Base-by-base conservation (phyloP, 164 flowering plant genomes). In the Santalum album region DNA sequence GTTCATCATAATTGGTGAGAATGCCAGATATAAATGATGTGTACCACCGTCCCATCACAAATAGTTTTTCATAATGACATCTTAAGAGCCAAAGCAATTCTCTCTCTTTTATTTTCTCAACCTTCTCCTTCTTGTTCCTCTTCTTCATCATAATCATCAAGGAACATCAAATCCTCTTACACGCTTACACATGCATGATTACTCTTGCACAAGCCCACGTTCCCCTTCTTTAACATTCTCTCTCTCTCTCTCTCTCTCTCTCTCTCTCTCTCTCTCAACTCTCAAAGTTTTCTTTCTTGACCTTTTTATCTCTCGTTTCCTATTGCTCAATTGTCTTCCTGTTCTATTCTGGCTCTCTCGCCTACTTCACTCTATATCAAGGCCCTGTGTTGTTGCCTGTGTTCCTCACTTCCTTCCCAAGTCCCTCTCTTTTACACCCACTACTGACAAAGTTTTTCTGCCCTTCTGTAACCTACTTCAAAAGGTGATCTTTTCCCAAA, bases 161-260 rank as follows among this genome's bases (percentile, higher is more conserved):
- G 54, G 38, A 69, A 72, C 75, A 71, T 53, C 67, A 69, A 82
- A 70, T 68, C 70, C n/a, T n/a, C 81, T 76, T 78, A 74, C 75
- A 61, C 78, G 83, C 87, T 82, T 79, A 73, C 89, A 83, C 75
- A 72, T 75, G 75, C 88, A 88, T 83, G 83, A 88, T 88, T 83
- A 83, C n/a, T n/a, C n/a, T n/a, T n/a, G n/a, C n/a, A n/a, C n/a
- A n/a, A n/a, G n/a, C n/a, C n/a, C n/a, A n/a, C n/a, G n/a, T n/a
- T n/a, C n/a, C n/a, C n/a, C n/a, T n/a, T n/a, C n/a, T n/a, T n/a
- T n/a, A n/a, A n/a, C n/a, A n/a, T 32, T 16, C 43, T 49, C 54
- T 25, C 53, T 19, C 39, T 57, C 57, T 57, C 62, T 53, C 54
- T 52, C 50, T 58, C 68, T 25, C 36, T 56, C 39, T 51, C 61